Percentiles rank a stretch among this genome's conserved stretches.
Conservation (phyloP, 1,284 basidiomycete species). For the Coniophora puteana region DNA sequence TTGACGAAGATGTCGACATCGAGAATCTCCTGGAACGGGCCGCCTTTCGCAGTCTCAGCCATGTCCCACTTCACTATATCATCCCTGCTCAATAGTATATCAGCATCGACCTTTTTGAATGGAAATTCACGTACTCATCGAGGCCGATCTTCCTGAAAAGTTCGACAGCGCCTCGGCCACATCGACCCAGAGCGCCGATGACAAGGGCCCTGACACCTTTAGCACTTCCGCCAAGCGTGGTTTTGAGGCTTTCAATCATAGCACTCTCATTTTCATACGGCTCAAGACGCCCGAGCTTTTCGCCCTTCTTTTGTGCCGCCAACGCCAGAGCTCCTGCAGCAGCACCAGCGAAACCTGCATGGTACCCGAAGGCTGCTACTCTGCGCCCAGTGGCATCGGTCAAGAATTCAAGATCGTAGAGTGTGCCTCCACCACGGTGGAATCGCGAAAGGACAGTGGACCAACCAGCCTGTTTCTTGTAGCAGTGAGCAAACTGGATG, state of each 20-base stretch:
- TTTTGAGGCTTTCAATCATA: constrained; percentile 76
- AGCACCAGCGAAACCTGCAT: constrained; percentile 97
- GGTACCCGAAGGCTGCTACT: constrained; percentile 99
- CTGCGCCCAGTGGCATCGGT: constrained; percentile 83
- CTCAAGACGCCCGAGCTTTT: constrained; percentile 64
- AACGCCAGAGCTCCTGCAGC: constrained; percentile 89
- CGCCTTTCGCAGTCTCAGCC: constrained; percentile 95
- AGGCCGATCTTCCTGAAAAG: constrained; percentile 93
- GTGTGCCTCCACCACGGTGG: constrained; percentile 78
- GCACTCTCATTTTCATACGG: constrained; percentile 82
- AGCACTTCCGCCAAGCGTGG: constrained; percentile 64
- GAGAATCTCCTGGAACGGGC: constrained; percentile 94
- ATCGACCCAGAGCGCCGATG: constrained; percentile 94
- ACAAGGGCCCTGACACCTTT: constrained; percentile 88
- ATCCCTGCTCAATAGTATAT: constrained; percentile 48
- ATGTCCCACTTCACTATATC: constrained; percentile 99
- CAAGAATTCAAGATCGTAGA: constrained; percentile 98
- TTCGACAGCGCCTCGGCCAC: constrained; percentile 95
- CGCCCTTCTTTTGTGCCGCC: constrained; percentile 64
- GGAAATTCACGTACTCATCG: constrained; percentile 62
- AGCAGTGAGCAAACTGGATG: constrained; percentile 99
- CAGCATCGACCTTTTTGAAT: neutral
- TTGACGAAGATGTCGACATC: constrained; percentile 99
- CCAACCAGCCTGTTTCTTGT: constrained; percentile 97
- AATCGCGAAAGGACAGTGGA: constrained; percentile 86